A percentile compares a stretch with the other conserved stretches of the same genome.
Conservation (phyloP, 176 grass and related monocot species). For the Triticum urartu region DNA sequence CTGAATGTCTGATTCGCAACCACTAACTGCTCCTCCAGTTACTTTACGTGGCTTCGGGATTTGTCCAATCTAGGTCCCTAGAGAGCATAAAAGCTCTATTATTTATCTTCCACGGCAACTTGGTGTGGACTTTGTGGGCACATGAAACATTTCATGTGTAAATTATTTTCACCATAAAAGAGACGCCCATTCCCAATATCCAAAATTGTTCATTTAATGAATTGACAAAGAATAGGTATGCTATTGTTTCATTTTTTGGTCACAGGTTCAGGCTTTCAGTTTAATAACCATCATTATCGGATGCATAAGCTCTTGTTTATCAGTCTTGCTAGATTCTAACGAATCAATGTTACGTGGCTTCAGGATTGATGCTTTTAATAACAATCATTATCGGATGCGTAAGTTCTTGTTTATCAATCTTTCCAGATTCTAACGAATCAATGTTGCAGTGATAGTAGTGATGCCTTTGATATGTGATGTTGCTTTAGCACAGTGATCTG, state of each 20-base stretch:
- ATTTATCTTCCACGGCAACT: not conserved
- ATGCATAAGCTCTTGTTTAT: constrained; percentile 13
- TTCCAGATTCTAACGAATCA: not conserved
- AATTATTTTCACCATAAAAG: not conserved
- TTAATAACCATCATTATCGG: not conserved
- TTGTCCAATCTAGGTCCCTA: not conserved
- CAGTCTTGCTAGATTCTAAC: not conserved
- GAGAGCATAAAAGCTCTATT: not conserved
- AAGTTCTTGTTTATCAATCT: not conserved
- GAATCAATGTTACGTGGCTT: not conserved
- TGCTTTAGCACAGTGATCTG: constrained; percentile 7
- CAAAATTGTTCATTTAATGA: constrained; percentile 7
- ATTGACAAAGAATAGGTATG: not conserved
- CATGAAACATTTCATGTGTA: not conserved
- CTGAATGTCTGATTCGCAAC: not conserved
- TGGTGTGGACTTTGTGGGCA: not conserved
- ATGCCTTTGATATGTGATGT: constrained; percentile 1
- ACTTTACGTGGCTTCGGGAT: not conserved
- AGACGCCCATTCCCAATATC: not conserved
- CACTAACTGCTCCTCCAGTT: not conserved
- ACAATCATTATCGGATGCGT: constrained; percentile 1
- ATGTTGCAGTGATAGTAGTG: not conserved
- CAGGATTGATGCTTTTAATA: not conserved
- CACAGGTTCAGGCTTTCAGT: not conserved
- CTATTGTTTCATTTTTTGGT: not conserved